Evolutionary conservation across 1,284 basidiomycete genomes (phyloP).

Genomic region (Ganoderma leucocontextum): DNA sequence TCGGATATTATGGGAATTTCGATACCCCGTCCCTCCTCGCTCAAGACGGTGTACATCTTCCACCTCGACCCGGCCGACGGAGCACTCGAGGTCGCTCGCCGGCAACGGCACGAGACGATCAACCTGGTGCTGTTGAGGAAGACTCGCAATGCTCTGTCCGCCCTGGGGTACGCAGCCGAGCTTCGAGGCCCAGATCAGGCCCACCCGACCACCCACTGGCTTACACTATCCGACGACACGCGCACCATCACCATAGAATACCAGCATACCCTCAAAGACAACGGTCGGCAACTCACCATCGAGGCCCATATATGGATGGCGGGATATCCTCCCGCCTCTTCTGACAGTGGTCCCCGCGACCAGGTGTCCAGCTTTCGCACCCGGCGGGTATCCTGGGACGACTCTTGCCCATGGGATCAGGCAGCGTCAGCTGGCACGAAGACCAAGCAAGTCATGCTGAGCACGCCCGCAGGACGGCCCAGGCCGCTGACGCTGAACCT

Average conservation of each 20-base stretch:
- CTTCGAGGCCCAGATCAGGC: background rate
- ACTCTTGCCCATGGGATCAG: background rate
- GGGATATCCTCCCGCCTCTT: background rate
- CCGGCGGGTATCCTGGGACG: background rate
- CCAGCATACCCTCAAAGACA: background rate
- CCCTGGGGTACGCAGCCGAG: background rate
- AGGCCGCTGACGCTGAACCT: background rate
- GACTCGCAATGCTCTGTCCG: background rate
- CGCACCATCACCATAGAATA: background rate
- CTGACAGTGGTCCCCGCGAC: background rate
- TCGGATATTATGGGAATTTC: background rate
- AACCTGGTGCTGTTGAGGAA: background rate
- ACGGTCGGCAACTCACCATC: background rate
- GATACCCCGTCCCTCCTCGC: background rate
- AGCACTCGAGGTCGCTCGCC: background rate
- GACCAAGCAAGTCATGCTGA: background rate
- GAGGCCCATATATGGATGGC: background rate
- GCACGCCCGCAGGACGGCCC: background rate
- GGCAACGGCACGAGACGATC: background rate
- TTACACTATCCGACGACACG: background rate
- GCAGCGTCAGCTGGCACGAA: background rate
- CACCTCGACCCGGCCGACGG: background rate
- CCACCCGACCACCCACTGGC: background rate
- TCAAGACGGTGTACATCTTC: constrained; percentile 2
- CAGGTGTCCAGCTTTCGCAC: background rate